Conservation (phyloP, 2,329 filamentous ascomycete genomes). For the Cordyceps cateniannulata region DNA sequence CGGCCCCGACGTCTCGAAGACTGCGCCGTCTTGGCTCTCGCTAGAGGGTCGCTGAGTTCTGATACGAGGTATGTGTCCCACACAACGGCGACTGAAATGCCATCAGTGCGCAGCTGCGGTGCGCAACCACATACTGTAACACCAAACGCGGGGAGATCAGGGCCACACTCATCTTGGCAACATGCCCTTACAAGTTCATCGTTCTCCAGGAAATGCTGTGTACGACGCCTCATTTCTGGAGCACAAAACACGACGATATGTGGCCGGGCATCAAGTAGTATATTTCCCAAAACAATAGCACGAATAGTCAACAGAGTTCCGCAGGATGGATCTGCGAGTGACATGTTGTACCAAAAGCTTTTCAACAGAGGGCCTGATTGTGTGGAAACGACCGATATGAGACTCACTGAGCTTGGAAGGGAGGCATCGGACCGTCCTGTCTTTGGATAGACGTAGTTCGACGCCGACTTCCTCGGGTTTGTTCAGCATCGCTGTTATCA, state of each 20-base stretch:
- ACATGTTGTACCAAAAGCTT: neutral
- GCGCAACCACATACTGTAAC: neutral
- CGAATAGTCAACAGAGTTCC: too few species aligned
- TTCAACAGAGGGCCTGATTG: neutral
- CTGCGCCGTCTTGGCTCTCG: too few species aligned
- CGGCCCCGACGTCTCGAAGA: too few species aligned
- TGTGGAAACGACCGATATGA: neutral
- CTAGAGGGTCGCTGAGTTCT: too few species aligned
- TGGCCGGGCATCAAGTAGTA: neutral
- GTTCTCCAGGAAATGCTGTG: too few species aligned
- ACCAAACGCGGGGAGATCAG: neutral
- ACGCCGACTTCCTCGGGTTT: too few species aligned
- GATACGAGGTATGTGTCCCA: neutral
- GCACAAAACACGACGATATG: constrained; percentile 7
- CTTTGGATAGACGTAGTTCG: neutral
- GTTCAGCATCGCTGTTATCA: too few species aligned
- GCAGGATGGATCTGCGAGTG: neutral
- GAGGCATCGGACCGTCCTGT: neutral
- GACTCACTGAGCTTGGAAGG: neutral
- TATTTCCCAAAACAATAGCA: neutral
- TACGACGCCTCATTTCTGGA: constrained; percentile 2
- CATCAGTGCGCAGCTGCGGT: neutral
- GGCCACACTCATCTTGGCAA: neutral
- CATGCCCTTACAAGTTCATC: neutral
- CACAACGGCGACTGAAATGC: neutral